Evolutionary conservation across 2,329 filamentous ascomycete genomes (phyloP), one percentile per base, ranked within the genome.

Genomic region (Neonectria magnoliae): DNA sequence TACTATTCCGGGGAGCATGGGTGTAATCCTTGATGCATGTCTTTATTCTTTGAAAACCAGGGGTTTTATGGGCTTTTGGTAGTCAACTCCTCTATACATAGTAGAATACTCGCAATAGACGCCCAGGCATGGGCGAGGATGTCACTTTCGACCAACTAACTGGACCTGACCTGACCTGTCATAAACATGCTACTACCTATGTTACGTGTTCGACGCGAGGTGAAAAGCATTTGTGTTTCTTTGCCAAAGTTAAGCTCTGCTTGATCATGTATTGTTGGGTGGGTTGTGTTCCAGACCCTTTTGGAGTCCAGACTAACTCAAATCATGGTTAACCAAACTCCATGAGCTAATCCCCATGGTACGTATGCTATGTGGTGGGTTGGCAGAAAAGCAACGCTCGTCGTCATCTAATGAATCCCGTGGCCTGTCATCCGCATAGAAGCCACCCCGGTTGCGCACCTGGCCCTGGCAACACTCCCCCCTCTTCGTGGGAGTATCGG

Each of bases 1-100:
- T 64, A 29, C 7, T 62, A 41, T 73, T 57, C 22, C 22, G 54
- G 60, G 69, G 68, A 69, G 68, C 57, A 65, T 62, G 20, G 68
- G 69, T 57, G 53, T 60, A 57, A 59, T 58, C 57, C 62, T 61
- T 54, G 25, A 67, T 58, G 57, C 42, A 45, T 64, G 29, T 68
- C 60, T 70, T 69, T 45, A 57, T 57, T 45, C 41, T 55, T 63
- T 70, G 66, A 57, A 63, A 57, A 59, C 41, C 57, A 16, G 62
- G 48, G 62, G 50, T 42, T 60, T 64, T 58, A 58, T 14, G 7
- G 44, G 44, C 50, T 50, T 38, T 45, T 27, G 27, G 52, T 42
- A 42, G 48, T 54, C 45, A 33, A 54, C 57, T 55, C 58, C 48
- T 58, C 41, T 36, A 63, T 64, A 29, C 29, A 29, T 29, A 10